A percentile compares a stretch with the other conserved stretches of the same genome.
Conservation (phyloP, 305 asterid genomes). For the Fraxinus ornus region DNA sequence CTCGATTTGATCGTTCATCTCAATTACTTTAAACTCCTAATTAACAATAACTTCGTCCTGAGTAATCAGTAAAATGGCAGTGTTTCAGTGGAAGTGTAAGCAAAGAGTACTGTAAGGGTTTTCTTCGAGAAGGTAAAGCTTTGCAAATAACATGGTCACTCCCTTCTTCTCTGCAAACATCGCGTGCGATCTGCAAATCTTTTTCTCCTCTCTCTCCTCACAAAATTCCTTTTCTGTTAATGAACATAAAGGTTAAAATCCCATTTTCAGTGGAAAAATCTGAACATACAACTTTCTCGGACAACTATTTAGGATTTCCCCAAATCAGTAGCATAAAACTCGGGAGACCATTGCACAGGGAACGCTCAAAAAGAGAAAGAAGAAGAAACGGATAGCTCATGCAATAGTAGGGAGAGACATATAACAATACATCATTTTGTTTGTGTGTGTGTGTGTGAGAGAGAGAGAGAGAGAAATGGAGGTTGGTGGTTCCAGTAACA, state of each 20-base stretch:
- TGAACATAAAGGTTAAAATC: neutral
- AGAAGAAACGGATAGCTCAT: neutral
- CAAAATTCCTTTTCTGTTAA: neutral
- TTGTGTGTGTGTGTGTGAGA: neutral
- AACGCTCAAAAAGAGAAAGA: neutral
- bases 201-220: neutral
- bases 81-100: constrained; percentile 45
- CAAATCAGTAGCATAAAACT: constrained; percentile 13
- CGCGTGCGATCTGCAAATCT: constrained; percentile 11
- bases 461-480: neutral
- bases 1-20: neutral
- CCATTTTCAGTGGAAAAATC: neutral
- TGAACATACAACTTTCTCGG: neutral
- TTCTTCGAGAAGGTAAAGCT: constrained; percentile 57
- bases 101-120: constrained; percentile 29
- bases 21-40: neutral
- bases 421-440: neutral
- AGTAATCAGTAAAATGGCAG: constrained; percentile 29
- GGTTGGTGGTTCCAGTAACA: constrained; percentile 14
- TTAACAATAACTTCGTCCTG: neutral
- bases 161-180: neutral
- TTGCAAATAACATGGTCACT: constrained; percentile 7
- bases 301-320: neutral
- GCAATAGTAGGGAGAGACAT: neutral
- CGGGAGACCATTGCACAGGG: constrained; percentile 2